Percentiles rank a stretch among this genome's conserved stretches.
These are phyloP conservation scores for Trypanosoma boissoni DNA, from an alignment of 208 protist species.

Conservation along the genomic window DNA sequence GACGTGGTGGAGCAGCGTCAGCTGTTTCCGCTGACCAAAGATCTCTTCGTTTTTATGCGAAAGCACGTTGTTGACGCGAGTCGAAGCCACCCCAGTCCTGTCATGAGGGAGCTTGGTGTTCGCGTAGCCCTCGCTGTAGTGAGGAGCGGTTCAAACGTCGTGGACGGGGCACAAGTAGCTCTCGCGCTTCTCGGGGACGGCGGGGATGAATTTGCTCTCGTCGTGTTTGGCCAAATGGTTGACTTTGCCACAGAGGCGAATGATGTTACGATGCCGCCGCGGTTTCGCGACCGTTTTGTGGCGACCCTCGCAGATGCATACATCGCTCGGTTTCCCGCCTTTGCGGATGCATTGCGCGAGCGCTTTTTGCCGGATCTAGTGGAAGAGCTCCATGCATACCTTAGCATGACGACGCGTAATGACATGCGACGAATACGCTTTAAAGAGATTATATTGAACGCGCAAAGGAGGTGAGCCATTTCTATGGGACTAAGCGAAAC, in stretches of 20 bases:
- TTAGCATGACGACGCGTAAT: slow-evolving; percentile 33
- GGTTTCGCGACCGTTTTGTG: slow-evolving; percentile 31
- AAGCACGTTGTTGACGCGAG: slow-evolving; percentile 40
- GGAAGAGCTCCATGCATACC: slow-evolving; percentile 55
- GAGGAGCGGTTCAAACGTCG: slow-evolving; percentile 36
- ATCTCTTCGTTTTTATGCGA: slow-evolving; percentile 55
- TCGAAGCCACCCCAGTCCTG: slow-evolving; percentile 28
- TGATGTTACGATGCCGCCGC: slow-evolving; percentile 25
- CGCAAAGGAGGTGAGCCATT: not conserved
- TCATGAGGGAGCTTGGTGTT: slow-evolving; percentile 27
- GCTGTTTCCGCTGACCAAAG: slow-evolving; percentile 64
- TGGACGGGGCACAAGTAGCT: slow-evolving; percentile 7
- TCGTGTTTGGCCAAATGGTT: slow-evolving; percentile 40
- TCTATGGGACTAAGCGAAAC: too few species aligned
- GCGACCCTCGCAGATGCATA: slow-evolving; percentile 44
- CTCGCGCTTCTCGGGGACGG: slow-evolving; percentile 21
- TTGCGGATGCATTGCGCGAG: slow-evolving; percentile 27
- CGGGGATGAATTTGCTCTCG: slow-evolving; percentile 29
- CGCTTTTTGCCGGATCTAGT: slow-evolving; percentile 31
- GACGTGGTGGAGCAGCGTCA: slow-evolving; percentile 61
- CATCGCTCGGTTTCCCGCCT: slow-evolving; percentile 39
- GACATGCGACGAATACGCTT: slow-evolving; percentile 44
- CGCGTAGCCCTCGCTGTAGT: slow-evolving; percentile 43
- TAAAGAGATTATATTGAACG: slow-evolving; percentile 47
- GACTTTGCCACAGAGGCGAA: slow-evolving; percentile 34